Conservation (phyloP, 2,329 filamentous ascomycete species). For the Ophiostoma australiae region DNA sequence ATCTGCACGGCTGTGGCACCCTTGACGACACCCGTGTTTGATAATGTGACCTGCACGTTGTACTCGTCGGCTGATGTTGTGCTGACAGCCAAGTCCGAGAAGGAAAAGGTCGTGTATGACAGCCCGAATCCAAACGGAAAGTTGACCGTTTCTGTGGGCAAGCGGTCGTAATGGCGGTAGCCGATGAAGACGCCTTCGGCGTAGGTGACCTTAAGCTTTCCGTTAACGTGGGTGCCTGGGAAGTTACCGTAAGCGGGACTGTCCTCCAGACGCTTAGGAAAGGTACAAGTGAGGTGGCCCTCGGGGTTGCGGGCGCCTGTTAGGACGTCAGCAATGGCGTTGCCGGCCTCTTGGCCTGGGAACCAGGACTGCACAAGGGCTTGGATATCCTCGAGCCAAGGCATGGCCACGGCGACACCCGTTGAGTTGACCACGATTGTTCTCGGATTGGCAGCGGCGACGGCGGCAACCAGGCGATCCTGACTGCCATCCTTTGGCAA, state of each 20-base stretch:
- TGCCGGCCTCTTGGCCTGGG: conserved; percentile 16
- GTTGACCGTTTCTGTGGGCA: conserved; percentile 42
- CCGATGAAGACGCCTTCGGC: conserved; percentile 77
- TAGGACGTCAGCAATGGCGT: conserved; percentile 16
- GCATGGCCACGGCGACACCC: conserved; percentile 18
- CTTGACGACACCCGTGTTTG: neutral
- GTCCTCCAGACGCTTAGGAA: conserved; percentile 62
- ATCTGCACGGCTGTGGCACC: conserved; percentile 9
- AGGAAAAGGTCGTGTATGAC: conserved; percentile 13
- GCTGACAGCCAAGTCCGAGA: neutral
- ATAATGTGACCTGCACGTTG: neutral
- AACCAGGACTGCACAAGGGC: conserved; percentile 20
- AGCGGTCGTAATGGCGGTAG: conserved; percentile 75
- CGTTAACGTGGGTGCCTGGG: conserved; percentile 47
- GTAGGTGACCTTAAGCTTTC: conserved; percentile 63
- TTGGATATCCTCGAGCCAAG: conserved; percentile 6
- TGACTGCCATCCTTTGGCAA: conserved; percentile 16
- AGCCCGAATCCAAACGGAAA: conserved; percentile 78
- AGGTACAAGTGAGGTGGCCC: conserved; percentile 33
- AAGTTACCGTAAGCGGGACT: conserved; percentile 75
- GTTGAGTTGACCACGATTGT: conserved; percentile 18
- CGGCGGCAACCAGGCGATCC: conserved; percentile 8
- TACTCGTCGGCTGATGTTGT: neutral
- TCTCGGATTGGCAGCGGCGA: conserved; percentile 8
- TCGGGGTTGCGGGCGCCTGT: neutral